These are phyloP conservation scores for Eragrostis curvula DNA, from an alignment of 176 grass and related monocot genomes.

Conservation along the genomic window DNA sequence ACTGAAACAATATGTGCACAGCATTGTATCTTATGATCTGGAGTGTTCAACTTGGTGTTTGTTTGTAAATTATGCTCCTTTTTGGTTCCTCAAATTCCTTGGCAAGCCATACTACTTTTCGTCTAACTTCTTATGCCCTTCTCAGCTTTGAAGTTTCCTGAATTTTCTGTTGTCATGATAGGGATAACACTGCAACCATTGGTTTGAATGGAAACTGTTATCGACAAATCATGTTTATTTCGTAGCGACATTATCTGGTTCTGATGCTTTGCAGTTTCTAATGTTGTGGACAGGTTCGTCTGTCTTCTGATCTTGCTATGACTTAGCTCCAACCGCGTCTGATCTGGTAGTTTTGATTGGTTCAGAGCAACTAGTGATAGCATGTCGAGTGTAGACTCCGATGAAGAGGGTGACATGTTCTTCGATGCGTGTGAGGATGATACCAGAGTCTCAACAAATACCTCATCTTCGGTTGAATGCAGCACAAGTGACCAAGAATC, in stretches of 20 bases:
- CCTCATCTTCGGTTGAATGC: constrained; percentile 37
- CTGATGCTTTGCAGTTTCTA: background rate
- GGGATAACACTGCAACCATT: background rate
- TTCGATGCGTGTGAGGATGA: constrained; percentile 64
- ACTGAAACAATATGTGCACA: background rate
- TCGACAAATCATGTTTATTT: background rate
- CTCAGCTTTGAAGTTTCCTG: background rate
- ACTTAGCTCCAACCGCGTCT: background rate
- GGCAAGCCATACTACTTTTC: background rate
- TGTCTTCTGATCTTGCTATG: background rate
- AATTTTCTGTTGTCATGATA: background rate
- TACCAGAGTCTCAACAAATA: constrained; percentile 22
- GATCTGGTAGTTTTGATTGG: constrained; percentile 6
- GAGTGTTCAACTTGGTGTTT: background rate
- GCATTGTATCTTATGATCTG: no score
- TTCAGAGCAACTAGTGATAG: constrained; percentile 13
- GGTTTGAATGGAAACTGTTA: background rate
- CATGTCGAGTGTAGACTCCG: constrained; percentile 49
- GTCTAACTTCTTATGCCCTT: background rate
- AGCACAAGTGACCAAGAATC: constrained; percentile 31
- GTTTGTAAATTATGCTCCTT: background rate
- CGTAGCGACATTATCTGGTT: background rate
- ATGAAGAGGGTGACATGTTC: constrained; percentile 49
- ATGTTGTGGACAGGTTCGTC: background rate
- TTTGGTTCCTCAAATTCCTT: background rate